Evolutionary conservation across 2,329 filamentous ascomycete genomes (phyloP), one percentile per base, ranked within the genome.

Genomic region (Polychaeton citri): DNA sequence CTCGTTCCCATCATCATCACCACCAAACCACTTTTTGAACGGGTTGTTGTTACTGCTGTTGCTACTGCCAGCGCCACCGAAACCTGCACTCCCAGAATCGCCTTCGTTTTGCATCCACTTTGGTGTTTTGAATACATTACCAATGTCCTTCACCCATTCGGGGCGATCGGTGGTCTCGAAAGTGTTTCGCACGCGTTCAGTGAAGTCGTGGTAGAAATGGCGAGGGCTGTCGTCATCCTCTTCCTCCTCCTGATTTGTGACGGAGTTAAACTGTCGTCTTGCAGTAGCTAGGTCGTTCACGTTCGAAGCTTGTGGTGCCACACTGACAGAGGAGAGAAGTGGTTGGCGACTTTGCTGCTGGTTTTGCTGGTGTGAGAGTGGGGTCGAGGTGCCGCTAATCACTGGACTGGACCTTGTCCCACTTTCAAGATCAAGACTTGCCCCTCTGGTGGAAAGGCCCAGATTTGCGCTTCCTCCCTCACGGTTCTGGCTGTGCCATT

Each of bases 171-270:
- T 71, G 0, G 76, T 81, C 42, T 96, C 88, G 35, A 96, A 75
- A 0, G 90, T 96, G 52, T 98, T 98, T 59, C 79, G 82, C 48
- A 98, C 78, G 21, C 88, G 72, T 53, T 92, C 82, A 0, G 82
- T 77, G 42, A 96, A 76, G 21, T 80, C 79, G 45, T 82, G 73
- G 52, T 96, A 86, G 57, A 94, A 84, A 45, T 79, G 84, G 12
- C 55, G 40, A 12, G 52, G 36, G 16, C 46, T 42, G 37, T 85
- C 82, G 10, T 86, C 77, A 20, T 82, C 79, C 1, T 73, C 68
- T n/a, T 73, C 71, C 19, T 63, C 52, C 24, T 59, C 45, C 19
- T 38, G 45, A 28, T 52, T 52, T 3, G 50, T 52, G 32, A 55
- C 48, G 33, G 43, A 33, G 31, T 51, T 50, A 48, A 56, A 54